Evolutionary conservation across 2,329 filamentous ascomycete genomes (phyloP).

Genomic region (Leptographium radiaticola): DNA sequence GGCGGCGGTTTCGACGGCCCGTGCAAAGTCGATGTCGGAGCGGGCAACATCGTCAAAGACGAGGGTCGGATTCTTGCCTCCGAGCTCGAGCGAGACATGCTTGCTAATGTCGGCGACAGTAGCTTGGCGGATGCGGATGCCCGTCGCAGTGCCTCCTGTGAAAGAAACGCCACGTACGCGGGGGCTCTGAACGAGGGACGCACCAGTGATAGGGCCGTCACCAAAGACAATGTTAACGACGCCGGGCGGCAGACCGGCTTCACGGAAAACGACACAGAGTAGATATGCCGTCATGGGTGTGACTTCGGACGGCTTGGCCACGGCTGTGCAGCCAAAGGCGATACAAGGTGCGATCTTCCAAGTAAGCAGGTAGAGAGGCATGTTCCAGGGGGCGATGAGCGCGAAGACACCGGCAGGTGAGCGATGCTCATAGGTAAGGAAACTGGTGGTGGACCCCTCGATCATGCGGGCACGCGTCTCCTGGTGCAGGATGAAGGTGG

Average conservation of each 20-base stretch:
- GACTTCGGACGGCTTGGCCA: slow-evolving; percentile 52
- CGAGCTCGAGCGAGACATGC: slow-evolving; percentile 49
- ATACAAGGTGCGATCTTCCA: slow-evolving; percentile 66
- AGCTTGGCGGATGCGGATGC: slow-evolving; percentile 59
- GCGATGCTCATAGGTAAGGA: slow-evolving; percentile 57
- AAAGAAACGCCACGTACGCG: slow-evolving; percentile 55
- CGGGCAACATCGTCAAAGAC: slow-evolving; percentile 51
- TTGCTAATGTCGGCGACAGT: slow-evolving; percentile 47
- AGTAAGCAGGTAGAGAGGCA: slow-evolving; percentile 60
- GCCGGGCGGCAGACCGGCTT: slow-evolving; percentile 63
- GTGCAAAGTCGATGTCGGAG: slow-evolving; percentile 45
- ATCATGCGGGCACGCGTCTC: background rate
- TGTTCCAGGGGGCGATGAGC: slow-evolving; percentile 72
- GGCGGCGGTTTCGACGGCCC: slow-evolving; percentile 22
- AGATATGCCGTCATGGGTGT: slow-evolving; percentile 49
- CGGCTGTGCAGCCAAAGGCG: slow-evolving; percentile 48
- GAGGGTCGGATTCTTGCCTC: slow-evolving; percentile 46
- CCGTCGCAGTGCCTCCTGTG: slow-evolving; percentile 57
- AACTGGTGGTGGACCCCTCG: background rate
- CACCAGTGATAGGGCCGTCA: slow-evolving; percentile 50
- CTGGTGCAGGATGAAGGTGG: slow-evolving; percentile 1
- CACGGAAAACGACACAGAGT: slow-evolving; percentile 47
- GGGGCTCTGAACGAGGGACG: slow-evolving; percentile 51
- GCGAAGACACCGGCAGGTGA: slow-evolving; percentile 68
- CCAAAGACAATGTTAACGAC: slow-evolving; percentile 64